Conservation (phyloP, 169 alveolate genomes). For the Eimeria zaria region DNA sequence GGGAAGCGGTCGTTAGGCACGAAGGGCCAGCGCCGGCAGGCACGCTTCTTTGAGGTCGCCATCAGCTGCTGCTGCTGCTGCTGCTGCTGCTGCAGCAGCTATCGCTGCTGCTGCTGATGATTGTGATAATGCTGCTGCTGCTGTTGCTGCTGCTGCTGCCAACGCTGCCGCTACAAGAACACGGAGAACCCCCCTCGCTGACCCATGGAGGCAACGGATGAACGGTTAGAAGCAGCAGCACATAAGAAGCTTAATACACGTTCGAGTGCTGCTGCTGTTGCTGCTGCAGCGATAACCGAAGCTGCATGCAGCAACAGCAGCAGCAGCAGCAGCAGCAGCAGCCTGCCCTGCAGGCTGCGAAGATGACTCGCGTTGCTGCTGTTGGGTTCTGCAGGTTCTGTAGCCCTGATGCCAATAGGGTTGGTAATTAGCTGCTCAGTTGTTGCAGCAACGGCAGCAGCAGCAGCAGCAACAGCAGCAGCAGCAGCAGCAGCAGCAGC, state of each 20-base stretch:
- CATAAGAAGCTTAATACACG: not conserved
- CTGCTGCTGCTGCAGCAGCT: conserved; percentile 14
- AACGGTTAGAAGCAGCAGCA: not conserved
- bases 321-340: conserved; percentile 25
- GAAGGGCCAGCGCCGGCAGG: conserved; percentile 68
- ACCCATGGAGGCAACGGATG: not conserved
- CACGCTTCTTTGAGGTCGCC: conserved; percentile 57
- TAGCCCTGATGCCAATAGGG: not conserved
- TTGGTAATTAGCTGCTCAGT: not conserved
- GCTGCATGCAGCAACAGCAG: conserved; percentile 17
- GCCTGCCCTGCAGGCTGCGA: not conserved
- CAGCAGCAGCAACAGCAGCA: conserved; percentile 11
- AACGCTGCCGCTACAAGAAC: too few relatives aligned
- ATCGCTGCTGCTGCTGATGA: not conserved
- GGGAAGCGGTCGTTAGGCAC: conserved; percentile 55
- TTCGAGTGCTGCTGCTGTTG: not conserved
- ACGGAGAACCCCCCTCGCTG: not conserved
- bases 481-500: conserved; percentile 26
- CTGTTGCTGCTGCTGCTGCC: conserved; percentile 17
- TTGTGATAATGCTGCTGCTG: not conserved
- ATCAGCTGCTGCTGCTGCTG: conserved; percentile 46
- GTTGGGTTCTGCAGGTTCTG: not conserved
- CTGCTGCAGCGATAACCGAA: not conserved
- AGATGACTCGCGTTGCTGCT: conserved; percentile 23
- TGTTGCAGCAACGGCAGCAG: not conserved